Evolutionary conservation across 2,329 filamentous ascomycete species (phyloP).

Genomic region (Alternaria incomplexa): DNA sequence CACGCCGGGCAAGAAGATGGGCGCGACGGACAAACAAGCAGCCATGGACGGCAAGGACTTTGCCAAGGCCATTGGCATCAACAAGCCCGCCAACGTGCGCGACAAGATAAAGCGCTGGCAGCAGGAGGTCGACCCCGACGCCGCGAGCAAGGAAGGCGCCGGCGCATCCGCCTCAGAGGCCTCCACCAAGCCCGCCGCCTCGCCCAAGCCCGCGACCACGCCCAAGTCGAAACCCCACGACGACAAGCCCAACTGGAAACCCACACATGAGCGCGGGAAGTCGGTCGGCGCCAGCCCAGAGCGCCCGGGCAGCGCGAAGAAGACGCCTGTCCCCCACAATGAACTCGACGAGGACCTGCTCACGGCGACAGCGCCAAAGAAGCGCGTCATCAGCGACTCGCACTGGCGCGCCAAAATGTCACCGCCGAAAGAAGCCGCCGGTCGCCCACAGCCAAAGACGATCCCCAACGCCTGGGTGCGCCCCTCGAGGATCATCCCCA

Average conservation of each 20-base stretch:
- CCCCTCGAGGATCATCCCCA: constrained; percentile 36
- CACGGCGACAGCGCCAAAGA: constrained; percentile 74
- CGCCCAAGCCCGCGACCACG: constrained; percentile 26
- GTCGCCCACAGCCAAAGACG: constrained; percentile 41
- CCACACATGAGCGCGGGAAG: constrained; percentile 29
- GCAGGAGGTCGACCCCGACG: constrained; percentile 71
- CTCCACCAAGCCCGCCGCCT: constrained; percentile 5
- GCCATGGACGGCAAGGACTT: constrained; percentile 46
- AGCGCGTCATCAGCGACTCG: constrained; percentile 90
- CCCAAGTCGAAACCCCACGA: constrained; percentile 33
- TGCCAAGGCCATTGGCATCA: constrained; percentile 50
- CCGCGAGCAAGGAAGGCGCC: constrained; percentile 18
- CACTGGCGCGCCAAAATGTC: constrained; percentile 74
- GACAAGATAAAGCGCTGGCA: constrained; percentile 88
- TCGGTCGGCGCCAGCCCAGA: constrained; percentile 34
- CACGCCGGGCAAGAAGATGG: constrained; percentile 36
- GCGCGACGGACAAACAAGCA: constrained; percentile 32
- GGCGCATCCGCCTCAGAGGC: constrained; percentile 4
- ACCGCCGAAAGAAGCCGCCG: constrained; percentile 38
- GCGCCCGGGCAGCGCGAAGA: constrained; percentile 41
- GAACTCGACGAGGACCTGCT: constrained; percentile 53
- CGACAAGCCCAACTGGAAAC: constrained; percentile 38
- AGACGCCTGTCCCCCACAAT: constrained; percentile 39
- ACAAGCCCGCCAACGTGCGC: constrained; percentile 61
- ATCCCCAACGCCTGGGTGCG: constrained; percentile 49